phyloP scores from a whole-genome alignment of 768 basidiomycete species.

The Leccinum rimulosum region DNA sequence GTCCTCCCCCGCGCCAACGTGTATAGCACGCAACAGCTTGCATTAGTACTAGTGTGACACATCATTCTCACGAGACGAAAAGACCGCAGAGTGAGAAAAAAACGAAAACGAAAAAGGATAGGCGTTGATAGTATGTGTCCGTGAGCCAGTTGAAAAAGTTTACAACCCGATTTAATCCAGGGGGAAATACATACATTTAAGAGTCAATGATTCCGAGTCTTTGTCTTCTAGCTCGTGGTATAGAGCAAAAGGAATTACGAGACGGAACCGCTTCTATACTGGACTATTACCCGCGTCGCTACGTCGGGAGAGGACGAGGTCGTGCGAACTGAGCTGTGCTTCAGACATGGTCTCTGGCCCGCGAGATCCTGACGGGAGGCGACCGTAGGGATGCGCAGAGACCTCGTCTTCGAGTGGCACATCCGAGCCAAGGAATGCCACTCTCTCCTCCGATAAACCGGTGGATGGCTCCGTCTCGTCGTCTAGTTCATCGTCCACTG shows the following conservation, averaged over 20 bases:
- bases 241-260: background rate
- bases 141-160: slow-evolving; percentile 11
- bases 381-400: slow-evolving; percentile 16
- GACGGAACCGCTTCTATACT: slow-evolving; percentile 8
- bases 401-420: slow-evolving; percentile 23
- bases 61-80: slow-evolving; percentile 9
- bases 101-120: slow-evolving; percentile 1
- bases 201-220: slow-evolving; percentile 4
- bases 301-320: slow-evolving; percentile 16
- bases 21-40: slow-evolving; percentile 10
- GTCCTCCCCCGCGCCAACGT: background rate
- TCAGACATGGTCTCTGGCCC: slow-evolving; percentile 44
- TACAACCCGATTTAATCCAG: slow-evolving; percentile 21
- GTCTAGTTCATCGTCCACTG: slow-evolving; percentile 54
- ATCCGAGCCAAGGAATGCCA: slow-evolving; percentile 49
- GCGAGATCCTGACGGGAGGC: slow-evolving; percentile 18
- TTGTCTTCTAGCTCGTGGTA: background rate
- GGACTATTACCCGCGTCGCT: slow-evolving; percentile 9
- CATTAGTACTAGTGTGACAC: slow-evolving; percentile 1
- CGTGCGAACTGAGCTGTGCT: slow-evolving; percentile 35
- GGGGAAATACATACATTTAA: slow-evolving; percentile 19
- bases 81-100: background rate
- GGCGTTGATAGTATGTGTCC: background rate
- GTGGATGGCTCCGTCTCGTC: slow-evolving; percentile 36
- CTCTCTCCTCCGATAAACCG: slow-evolving; percentile 45